phyloP scores from a whole-genome alignment of 2,329 filamentous ascomycete genomes.

The Pestalotiopsis sp. region DNA sequence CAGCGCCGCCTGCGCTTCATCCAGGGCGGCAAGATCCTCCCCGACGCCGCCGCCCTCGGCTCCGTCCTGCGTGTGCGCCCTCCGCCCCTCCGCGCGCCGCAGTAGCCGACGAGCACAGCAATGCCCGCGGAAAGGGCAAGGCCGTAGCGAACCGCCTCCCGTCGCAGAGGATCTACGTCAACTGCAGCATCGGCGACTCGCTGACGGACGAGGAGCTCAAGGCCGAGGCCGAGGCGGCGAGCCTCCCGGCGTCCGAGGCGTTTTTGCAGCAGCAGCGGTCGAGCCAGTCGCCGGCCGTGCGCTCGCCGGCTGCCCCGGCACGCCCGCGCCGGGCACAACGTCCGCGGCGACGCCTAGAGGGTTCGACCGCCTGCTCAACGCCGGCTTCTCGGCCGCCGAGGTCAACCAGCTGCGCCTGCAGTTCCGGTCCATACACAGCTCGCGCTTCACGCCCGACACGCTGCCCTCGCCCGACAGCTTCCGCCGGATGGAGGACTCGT shows the following conservation, averaged over 20 bases:
- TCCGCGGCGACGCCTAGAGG: conserved; percentile 63
- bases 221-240: conserved; percentile 58
- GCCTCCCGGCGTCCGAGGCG: conserved; percentile 12
- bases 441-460: conserved; percentile 82
- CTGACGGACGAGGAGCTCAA: conserved; percentile 70
- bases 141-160: conserved; percentile 53
- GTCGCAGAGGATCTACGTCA: conserved; percentile 74
- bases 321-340: conserved; percentile 18
- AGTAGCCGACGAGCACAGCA: conserved; percentile 17
- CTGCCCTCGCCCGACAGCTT: conserved; percentile 81
- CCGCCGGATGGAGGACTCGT: conserved; percentile 80
- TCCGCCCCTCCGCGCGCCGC: conserved; percentile 43
- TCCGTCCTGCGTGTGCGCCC: conserved; percentile 66
- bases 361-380: conserved; percentile 81
- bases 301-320: conserved; percentile 9
- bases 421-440: conserved; percentile 82
- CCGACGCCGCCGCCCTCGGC: conserved; percentile 70
- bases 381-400: conserved; percentile 82
- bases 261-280: background rate
- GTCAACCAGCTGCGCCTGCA: conserved; percentile 84
- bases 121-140: conserved; percentile 60
- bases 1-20: conserved; percentile 82
- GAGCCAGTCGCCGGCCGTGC: background rate
- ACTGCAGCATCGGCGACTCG: conserved; percentile 85
- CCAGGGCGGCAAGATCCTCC: conserved; percentile 82